Conservation (phyloP, 2,329 filamentous ascomycete genomes). For the Hymenoscyphus infarciens region DNA sequence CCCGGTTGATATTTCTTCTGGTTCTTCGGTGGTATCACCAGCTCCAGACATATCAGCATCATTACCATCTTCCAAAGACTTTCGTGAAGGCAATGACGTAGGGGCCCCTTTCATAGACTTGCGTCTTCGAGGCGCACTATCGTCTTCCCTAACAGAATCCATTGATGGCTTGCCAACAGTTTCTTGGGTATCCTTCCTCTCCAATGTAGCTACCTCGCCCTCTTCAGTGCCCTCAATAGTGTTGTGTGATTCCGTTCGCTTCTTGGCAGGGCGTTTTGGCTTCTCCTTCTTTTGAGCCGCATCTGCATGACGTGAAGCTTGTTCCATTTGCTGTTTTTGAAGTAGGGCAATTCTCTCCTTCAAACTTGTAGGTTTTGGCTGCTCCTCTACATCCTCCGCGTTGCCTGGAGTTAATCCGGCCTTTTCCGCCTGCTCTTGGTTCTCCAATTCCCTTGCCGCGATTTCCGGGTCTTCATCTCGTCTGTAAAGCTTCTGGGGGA, state of each 20-base stretch:
- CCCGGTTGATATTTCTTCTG: constrained; percentile 54
- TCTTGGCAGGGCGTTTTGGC: constrained; percentile 73
- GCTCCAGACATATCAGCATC: constrained; percentile 64
- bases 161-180: constrained; percentile 46
- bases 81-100: constrained; percentile 30
- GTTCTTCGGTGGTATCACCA: constrained; percentile 60
- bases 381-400: constrained; percentile 62
- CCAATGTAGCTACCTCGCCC: constrained; percentile 38
- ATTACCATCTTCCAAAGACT: constrained; percentile 55
- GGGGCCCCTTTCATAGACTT: constrained; percentile 48
- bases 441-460: constrained; percentile 62
- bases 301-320: constrained; percentile 77
- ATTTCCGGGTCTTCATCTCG: constrained; percentile 82
- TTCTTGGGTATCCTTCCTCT: constrained; percentile 48
- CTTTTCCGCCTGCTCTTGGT: constrained; percentile 62
- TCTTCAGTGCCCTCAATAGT: constrained; percentile 37
- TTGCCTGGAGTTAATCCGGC: constrained; percentile 54
- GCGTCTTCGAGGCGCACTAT: constrained; percentile 45
- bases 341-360: constrained; percentile 94
- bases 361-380: constrained; percentile 86
- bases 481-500: constrained; percentile 72
- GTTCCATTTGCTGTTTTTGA: constrained; percentile 90
- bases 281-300: constrained; percentile 80
- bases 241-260: constrained; percentile 51
- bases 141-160: constrained; percentile 43